A percentile compares a stretch with the other conserved stretches of the same genome.
phyloP scores from a whole-genome alignment of 2,329 filamentous ascomycete genomes.

The Zymoseptoria crescenta region DNA sequence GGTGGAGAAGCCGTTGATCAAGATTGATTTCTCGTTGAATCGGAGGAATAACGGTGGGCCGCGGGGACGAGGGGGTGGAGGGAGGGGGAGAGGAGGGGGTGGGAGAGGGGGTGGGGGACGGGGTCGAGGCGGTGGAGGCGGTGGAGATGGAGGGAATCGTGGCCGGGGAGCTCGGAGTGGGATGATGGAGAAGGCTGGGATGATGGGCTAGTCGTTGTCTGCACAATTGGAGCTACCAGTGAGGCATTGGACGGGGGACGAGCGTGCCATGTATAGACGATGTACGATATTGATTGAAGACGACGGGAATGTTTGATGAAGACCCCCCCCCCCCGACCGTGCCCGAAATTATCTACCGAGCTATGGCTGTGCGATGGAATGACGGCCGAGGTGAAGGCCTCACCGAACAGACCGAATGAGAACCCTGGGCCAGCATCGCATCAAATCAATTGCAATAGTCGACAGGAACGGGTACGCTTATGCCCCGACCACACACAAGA shows the following conservation, averaged over 20 bases:
- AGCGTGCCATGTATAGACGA: not conserved
- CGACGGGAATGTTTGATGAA: not conserved
- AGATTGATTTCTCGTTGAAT: conserved; percentile 56
- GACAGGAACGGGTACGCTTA: too few species aligned
- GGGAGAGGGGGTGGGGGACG: conserved; percentile 15
- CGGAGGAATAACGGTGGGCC: conserved; percentile 30
- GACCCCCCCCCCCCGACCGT: not conserved
- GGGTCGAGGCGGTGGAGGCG: conserved; percentile 3
- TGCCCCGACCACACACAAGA: not conserved
- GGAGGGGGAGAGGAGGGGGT: conserved; percentile 18
- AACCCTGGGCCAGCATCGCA: too few species aligned
- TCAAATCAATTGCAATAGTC: too few species aligned
- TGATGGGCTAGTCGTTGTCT: not conserved
- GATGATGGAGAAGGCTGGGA: conserved; percentile 12
- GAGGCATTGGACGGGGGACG: not conserved
- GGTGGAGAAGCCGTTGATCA: conserved; percentile 59
- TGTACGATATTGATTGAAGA: not conserved
- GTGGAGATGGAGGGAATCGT: conserved; percentile 3
- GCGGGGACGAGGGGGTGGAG: conserved; percentile 29
- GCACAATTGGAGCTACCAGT: too few species aligned
- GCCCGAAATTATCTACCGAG: not conserved
- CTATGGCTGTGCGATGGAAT: not conserved
- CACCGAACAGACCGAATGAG: not conserved
- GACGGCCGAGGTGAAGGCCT: not conserved
- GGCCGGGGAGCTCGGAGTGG: conserved; percentile 9